Evolutionary conservation across 371 early-diverging fungal genomes (phyloP).

Genomic region (Fennellomyces sp.): DNA sequence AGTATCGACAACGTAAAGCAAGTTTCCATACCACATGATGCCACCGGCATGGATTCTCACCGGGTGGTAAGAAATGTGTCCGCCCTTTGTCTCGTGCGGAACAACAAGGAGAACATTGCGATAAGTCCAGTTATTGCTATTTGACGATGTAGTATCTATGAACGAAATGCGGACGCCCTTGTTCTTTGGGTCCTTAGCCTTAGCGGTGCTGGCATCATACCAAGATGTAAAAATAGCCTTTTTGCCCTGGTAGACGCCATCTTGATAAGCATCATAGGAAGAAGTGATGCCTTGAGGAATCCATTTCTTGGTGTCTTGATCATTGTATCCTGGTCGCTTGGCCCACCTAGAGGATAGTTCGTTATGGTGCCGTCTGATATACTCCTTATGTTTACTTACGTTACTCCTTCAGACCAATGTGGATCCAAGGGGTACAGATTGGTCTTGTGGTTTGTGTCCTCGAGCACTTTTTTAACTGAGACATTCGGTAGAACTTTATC

Average conservation of each 20-base stretch:
- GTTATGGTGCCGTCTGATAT: too few relatives aligned
- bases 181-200: background rate
- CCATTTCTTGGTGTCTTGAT: constrained; percentile 6
- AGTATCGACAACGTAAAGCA: constrained; percentile 11
- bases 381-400: background rate
- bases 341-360: background rate
- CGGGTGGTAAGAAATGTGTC: constrained; percentile 1
- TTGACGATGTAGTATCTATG: background rate
- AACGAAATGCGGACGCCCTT: constrained; percentile 16
- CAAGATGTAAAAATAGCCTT: constrained; percentile 5
- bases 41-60: constrained; percentile 14
- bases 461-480: constrained; percentile 2
- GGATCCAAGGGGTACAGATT: background rate
- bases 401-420: background rate
- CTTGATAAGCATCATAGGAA: constrained; percentile 8
- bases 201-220: constrained; percentile 2
- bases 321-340: background rate
- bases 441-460: constrained; percentile 3
- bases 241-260: background rate
- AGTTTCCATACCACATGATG: constrained; percentile 13
- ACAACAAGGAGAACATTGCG: constrained; percentile 11
- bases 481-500: constrained; percentile 10
- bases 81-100: background rate
- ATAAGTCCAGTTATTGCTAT: background rate
- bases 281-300: constrained; percentile 14